Conservation (phyloP, 768 basidiomycete genomes). For the Mycena latifolia region DNA sequence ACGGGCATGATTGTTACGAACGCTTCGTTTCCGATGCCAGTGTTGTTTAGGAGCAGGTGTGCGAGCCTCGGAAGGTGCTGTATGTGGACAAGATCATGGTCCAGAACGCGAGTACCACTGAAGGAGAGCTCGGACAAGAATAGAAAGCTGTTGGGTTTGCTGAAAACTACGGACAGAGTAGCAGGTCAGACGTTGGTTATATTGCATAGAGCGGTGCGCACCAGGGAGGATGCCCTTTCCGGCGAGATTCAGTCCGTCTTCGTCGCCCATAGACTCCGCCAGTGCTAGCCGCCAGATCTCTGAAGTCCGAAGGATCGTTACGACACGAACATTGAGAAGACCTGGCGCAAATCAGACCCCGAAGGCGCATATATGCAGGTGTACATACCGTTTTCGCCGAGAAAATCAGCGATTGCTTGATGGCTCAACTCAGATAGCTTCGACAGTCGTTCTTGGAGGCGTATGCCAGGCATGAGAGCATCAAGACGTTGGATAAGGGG, state of each 20-base stretch:
- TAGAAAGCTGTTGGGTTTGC: conserved; percentile 63
- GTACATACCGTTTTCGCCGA: conserved; percentile 51
- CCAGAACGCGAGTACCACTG: conserved; percentile 55
- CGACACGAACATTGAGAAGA: conserved; percentile 58
- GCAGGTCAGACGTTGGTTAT: background rate
- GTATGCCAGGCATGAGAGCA: conserved; percentile 59
- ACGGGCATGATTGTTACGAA: conserved; percentile 43
- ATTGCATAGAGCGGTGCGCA: conserved; percentile 38
- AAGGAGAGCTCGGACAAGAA: conserved; percentile 65
- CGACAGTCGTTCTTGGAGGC: conserved; percentile 57
- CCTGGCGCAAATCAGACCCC: conserved; percentile 46
- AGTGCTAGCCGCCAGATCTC: conserved; percentile 60
- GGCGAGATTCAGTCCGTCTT: conserved; percentile 64
- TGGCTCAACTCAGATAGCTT: conserved; percentile 47
- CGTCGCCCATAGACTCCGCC: conserved; percentile 58
- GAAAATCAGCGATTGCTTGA: conserved; percentile 57
- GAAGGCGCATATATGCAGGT: conserved; percentile 3
- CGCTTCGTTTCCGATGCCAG: conserved; percentile 74
- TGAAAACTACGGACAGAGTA: conserved; percentile 55
- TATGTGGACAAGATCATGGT: conserved; percentile 64
- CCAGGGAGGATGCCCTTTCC: conserved; percentile 57
- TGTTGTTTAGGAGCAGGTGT: conserved; percentile 61
- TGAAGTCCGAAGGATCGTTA: conserved; percentile 60
- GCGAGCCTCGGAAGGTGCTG: conserved; percentile 66
- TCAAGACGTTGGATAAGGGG: conserved; percentile 55